Evolutionary conservation across 2,329 filamentous ascomycete genomes (phyloP).

Genomic region (Karstenula rhodostoma): DNA sequence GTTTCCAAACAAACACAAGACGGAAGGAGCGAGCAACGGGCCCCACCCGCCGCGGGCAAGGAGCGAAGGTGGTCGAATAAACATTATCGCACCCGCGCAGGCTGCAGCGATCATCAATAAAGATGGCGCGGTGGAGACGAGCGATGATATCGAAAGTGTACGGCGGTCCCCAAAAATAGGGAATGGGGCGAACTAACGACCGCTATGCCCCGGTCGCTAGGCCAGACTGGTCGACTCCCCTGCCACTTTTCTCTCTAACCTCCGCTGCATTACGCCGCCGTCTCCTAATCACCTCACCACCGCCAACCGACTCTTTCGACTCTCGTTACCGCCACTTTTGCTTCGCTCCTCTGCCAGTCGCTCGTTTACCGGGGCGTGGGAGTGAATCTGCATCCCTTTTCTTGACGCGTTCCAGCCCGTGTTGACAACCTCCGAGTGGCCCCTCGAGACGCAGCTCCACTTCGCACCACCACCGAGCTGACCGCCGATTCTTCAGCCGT

Average conservation of each 20-base stretch:
- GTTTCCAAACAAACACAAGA: constrained; percentile 9
- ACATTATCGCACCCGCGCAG: not conserved
- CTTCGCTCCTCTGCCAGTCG: constrained; percentile 44
- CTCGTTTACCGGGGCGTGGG: constrained; percentile 43
- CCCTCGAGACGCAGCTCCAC: constrained; percentile 24
- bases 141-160: constrained; percentile 17
- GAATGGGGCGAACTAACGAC: constrained; percentile 13
- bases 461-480: constrained; percentile 16
- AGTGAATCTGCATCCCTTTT: constrained; percentile 26
- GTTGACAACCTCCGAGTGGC: constrained; percentile 34
- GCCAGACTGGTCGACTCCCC: constrained; percentile 15
- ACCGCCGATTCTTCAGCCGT: constrained; percentile 18
- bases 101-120: not conserved
- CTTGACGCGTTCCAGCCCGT: constrained; percentile 31
- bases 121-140: not conserved
- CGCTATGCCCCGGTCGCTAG: constrained; percentile 20
- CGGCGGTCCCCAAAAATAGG: constrained; percentile 21
- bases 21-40: not conserved
- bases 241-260: constrained; percentile 21
- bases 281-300: constrained; percentile 22
- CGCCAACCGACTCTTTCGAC: constrained; percentile 20
- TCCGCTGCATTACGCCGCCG: constrained; percentile 16
- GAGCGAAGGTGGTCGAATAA: not conserved
- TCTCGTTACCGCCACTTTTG: constrained; percentile 20
- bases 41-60: not conserved